Evolutionary conservation across 495 filamentous ascomycete genomes (phyloP).

Genomic region (Penicillium daleae): DNA sequence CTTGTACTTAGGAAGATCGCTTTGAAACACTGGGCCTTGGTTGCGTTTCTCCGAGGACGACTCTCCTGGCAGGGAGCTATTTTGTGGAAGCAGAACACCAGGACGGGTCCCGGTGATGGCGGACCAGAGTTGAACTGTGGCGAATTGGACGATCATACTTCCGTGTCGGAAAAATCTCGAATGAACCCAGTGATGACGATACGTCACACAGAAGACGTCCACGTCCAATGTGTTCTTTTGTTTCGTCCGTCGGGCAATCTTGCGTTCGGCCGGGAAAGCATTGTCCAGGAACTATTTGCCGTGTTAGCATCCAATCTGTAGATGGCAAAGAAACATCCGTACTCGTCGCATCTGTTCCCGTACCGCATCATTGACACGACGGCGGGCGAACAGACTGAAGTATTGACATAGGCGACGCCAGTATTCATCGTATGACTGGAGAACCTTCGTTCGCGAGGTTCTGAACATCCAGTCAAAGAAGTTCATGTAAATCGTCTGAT

Average conservation of each 20-base stretch:
- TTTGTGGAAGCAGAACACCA: conserved; percentile 32
- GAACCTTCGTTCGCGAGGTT: conserved; percentile 29
- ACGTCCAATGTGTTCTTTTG: conserved; percentile 33
- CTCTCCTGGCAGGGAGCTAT: conserved; percentile 21
- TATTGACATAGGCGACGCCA: conserved; percentile 17
- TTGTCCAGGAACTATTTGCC: too few relatives aligned
- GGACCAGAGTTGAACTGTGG: conserved; percentile 35
- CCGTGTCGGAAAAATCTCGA: conserved; percentile 32
- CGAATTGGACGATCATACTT: conserved; percentile 36
- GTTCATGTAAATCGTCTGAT: conserved; percentile 34
- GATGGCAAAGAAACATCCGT: too few relatives aligned
- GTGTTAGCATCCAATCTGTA: too few relatives aligned
- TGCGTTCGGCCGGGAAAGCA: too few relatives aligned
- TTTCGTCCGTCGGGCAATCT: too few relatives aligned
- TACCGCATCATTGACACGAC: too few relatives aligned
- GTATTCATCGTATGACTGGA: conserved; percentile 37
- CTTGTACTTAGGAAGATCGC: conserved; percentile 34
- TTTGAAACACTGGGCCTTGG: conserved; percentile 25
- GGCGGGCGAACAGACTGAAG: too few relatives aligned
- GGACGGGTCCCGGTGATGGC: conserved; percentile 35
- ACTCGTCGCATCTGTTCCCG: too few relatives aligned
- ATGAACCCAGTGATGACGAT: conserved; percentile 36
- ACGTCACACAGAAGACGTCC: conserved; percentile 30
- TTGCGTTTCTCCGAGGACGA: conserved; percentile 26
- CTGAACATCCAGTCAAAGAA: conserved; percentile 40